Evolutionary conservation across 202 grass and related monocot species (phyloP), one percentile per base, ranked within the genome.

Genomic region (Carex sylvatica): DNA sequence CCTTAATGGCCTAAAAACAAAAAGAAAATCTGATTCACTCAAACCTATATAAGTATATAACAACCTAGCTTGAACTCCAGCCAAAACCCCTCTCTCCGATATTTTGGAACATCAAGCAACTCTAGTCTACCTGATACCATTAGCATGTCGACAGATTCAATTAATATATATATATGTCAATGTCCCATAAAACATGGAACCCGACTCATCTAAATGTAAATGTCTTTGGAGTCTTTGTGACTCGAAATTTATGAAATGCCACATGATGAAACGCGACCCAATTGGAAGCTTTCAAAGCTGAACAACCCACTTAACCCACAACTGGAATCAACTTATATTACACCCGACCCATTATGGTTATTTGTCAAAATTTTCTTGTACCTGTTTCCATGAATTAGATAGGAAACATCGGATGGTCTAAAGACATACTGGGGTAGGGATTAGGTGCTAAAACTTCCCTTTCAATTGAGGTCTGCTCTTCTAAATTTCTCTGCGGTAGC

Each of bases 401-500:
- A 58, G 54, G 61, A 78, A 84, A 79, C 23, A 68, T 82, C 2
- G 6, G 49, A 35, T 84, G 14, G 31, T 84, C 33, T 55, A 23
- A 53, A 88, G 80, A 72, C 69, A 52, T 60, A 58, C 56, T 79
- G 49, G 71, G 80, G 20, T 46, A 88, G 49, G 86, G 83, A 61
- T 82, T 87, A 88, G 59, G 87, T 85, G 5, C 51, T 65, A 60
- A 74, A 23, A 31, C 46, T 33, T 87, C 85, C 62, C 83, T 90
- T 77, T 83, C 79, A 79, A 5, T 33, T 80, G 64, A 87, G 70
- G 64, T 65, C 70, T 77, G 83, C 82, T 66, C 56, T 36, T 63
- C 69, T 22, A 70, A 78, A 79, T 61, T 78, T 91, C 84, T 61
- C 42, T 73, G 75, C 16, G 80, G 80, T 87, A 91, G 80, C 84